Evolutionary conservation across 1,139 yeast species (phyloP).

Genomic region (Maudiozyma humilis): DNA sequence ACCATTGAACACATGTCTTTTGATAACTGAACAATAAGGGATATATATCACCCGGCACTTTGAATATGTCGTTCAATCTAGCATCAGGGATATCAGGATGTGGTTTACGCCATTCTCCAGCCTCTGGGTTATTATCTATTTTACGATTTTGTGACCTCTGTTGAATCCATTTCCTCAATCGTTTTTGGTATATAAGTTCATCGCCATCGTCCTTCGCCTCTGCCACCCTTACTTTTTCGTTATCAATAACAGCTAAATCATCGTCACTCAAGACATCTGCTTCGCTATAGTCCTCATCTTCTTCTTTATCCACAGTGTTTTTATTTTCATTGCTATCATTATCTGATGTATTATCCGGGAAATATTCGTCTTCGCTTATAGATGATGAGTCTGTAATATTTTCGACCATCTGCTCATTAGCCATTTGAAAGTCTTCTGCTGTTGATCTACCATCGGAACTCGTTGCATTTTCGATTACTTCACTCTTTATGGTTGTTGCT

Average conservation of each 20-base stretch:
- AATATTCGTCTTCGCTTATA: conserved; percentile 9
- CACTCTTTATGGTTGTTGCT: conserved; percentile 1
- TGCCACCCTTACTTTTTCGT: conserved; percentile 12
- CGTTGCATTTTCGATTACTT: too few species aligned
- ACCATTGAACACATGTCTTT: conserved; percentile 81
- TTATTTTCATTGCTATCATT: conserved; percentile 9
- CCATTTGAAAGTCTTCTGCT: conserved; percentile 14
- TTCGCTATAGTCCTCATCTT: neutral
- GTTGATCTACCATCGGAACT: conserved; percentile 15
- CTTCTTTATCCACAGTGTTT: conserved; percentile 4
- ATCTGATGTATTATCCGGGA: conserved; percentile 11
- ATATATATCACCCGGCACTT: conserved; percentile 84
- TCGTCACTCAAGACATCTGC: neutral
- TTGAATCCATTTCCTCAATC: conserved; percentile 54
- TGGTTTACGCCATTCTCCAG: conserved; percentile 52
- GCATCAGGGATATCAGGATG: conserved; percentile 79
- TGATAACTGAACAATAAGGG: conserved; percentile 86
- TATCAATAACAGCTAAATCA: neutral
- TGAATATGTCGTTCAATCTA: conserved; percentile 55
- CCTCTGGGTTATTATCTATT: conserved; percentile 23
- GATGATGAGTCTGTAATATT: conserved; percentile 14
- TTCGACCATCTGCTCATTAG: conserved; percentile 20
- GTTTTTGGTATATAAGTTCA: conserved; percentile 48
- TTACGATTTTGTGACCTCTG: conserved; percentile 34
- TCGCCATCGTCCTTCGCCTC: conserved; percentile 68